These are phyloP conservation scores for Penicillium sp. DNA, from an alignment of 2,329 filamentous ascomycete species.

Conservation along the genomic window DNA sequence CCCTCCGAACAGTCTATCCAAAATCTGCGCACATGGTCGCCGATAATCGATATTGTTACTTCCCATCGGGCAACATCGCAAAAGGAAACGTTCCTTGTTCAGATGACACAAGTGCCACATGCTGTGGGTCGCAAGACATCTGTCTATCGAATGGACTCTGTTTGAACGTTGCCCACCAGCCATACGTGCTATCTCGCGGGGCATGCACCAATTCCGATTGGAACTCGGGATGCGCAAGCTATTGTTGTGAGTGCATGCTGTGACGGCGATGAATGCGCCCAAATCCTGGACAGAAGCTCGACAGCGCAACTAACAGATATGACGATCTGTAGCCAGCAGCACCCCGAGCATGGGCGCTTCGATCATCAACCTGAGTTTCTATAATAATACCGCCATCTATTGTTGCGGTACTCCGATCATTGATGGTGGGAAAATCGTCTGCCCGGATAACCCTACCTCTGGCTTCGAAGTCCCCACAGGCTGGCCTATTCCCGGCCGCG, in stretches of 20 bases:
- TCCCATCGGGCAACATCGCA: neutral
- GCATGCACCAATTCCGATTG: neutral
- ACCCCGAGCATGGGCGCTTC: neutral
- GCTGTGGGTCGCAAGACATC: neutral
- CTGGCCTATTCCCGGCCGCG: neutral
- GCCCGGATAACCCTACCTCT: neutral
- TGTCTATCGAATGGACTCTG: neutral
- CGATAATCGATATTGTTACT: constrained; percentile 1
- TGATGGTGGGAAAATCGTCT: neutral
- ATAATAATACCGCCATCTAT: neutral
- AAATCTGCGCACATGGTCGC: neutral
- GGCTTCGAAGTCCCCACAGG: neutral
- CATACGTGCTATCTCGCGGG: neutral
- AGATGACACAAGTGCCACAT: neutral
- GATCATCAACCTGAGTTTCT: neutral
- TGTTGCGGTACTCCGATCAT: neutral
- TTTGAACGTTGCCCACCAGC: neutral
- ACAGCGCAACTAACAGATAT: neutral
- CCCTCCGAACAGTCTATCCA: neutral
- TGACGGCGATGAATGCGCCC: neutral
- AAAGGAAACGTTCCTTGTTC: neutral
- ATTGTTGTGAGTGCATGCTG: neutral
- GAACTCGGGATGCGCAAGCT: neutral
- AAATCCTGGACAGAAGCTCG: neutral
- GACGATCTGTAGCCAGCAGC: neutral